phyloP scores from a whole-genome alignment of 2,329 filamentous ascomycete genomes.

The Aspergillus neotritici region DNA sequence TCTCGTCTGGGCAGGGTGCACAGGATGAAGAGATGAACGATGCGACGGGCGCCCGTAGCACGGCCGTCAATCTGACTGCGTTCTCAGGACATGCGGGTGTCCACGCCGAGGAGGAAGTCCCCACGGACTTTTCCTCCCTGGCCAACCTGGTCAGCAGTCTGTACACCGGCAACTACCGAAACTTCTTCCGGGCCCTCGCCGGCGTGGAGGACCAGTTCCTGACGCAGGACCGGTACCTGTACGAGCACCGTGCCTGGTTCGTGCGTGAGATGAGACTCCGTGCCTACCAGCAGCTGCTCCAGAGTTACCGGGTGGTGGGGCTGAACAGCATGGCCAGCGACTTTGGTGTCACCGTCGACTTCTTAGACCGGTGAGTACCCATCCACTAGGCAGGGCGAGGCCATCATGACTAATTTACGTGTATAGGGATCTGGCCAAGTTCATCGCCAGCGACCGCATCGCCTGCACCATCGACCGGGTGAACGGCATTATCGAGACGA shows the following conservation, averaged over 20 bases:
- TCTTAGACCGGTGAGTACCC: conserved; percentile 72
- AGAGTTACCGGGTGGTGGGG: conserved; percentile 96
- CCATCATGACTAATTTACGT: conserved; percentile 13
- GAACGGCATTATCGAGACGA: conserved; percentile 94
- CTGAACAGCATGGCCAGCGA: conserved; percentile 94
- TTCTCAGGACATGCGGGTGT: conserved; percentile 61
- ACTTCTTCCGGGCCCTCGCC: conserved; percentile 85
- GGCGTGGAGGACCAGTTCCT: conserved; percentile 91
- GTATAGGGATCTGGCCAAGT: conserved; percentile 81
- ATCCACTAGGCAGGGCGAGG: neutral
- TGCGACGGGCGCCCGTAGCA: conserved; percentile 52
- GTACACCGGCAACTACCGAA: conserved; percentile 89
- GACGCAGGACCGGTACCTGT: conserved; percentile 86
- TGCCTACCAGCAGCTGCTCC: conserved; percentile 92
- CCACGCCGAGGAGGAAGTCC: conserved; percentile 70
- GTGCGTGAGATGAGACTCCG: conserved; percentile 96
- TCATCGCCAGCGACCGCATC: conserved; percentile 91
- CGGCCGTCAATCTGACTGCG: conserved; percentile 81
- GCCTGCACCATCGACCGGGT: conserved; percentile 97
- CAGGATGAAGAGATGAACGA: conserved; percentile 71
- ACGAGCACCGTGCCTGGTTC: conserved; percentile 95
- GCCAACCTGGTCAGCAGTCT: conserved; percentile 83
- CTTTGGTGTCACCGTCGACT: conserved; percentile 95
- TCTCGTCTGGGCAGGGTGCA: conserved; percentile 74
- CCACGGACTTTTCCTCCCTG: conserved; percentile 83